Base-by-base conservation (phyloP, 2,329 filamentous ascomycete genomes). In the Tympanopsis confertula region DNA sequence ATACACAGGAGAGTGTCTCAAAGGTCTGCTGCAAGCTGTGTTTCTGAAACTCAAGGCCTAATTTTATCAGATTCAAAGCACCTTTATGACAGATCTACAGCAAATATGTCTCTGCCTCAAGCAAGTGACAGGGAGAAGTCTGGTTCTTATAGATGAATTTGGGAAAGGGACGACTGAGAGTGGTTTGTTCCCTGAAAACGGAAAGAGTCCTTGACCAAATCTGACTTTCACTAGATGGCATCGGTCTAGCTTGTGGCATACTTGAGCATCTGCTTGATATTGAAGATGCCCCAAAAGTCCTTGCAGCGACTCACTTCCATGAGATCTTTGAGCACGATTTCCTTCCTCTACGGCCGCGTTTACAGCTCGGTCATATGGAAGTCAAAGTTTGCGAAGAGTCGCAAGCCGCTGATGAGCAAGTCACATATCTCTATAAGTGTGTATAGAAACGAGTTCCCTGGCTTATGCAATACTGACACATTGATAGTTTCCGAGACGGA, bases 131-230 rank as follows among this genome's bases (percentile, higher is more conserved):
- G 58, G 63, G 20, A 66, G 71, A 35, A 82, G 74, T 47, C 55
- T 86, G 17, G 48, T 85, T 5, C 63, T 86, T 24, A 74, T 86
- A 36, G 81, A 86, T 47, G 80, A 86, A 47, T 84, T 86, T 47
- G 78, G 78, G 1, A 82, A 82, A 54, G 78, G 78, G 2, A 82
- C 78, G 1, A 72, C 78, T 41, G 68, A 71, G 12, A 66, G 65
- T 41, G 66, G 66, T 66, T 42, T 29, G 44, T 28, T 13, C 2
- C 24, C 7, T 17, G 14, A 13, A 13, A 17, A 13, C 15, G 12
- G 12, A 13, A 17, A 12, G 15, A 12, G 12, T 35, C 18, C 10
- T 13, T 37, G 13, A 13, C 13, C 13, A 13, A 13, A 12, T 28
- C 13, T 17, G 13, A 22, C 28, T 28, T 17, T n/a, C 13, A 13